Conservation (phyloP, 495 filamentous ascomycete genomes). For the Annulohypoxylon nitens region DNA sequence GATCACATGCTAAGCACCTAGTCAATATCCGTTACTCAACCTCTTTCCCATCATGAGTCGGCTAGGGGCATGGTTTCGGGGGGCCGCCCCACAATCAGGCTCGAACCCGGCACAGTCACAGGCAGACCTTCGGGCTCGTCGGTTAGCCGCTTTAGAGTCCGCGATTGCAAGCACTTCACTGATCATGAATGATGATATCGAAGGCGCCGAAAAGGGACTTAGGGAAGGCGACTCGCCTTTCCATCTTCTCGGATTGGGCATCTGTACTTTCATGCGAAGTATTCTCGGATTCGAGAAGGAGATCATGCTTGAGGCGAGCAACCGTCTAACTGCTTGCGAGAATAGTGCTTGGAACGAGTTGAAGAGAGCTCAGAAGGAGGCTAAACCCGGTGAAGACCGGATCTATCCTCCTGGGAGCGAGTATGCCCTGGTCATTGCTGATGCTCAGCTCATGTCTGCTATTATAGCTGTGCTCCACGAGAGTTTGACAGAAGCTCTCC, state of each 20-base stretch:
- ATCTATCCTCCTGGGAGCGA: conserved; percentile 88
- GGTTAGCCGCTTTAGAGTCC: conserved; percentile 60
- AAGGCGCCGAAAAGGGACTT: conserved; percentile 81
- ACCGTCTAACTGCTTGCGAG: conserved; percentile 82
- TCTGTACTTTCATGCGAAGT: conserved; percentile 86
- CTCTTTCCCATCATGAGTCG: conserved; percentile 45
- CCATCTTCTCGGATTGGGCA: conserved; percentile 86
- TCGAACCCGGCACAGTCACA: conserved; percentile 42
- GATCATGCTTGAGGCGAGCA: conserved; percentile 88
- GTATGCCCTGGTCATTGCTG: conserved; percentile 78
- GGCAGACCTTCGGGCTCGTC: conserved; percentile 45
- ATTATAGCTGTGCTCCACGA: conserved; percentile 92
- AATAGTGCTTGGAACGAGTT: conserved; percentile 80
- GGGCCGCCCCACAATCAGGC: conserved; percentile 42
- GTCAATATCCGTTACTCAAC: not conserved
- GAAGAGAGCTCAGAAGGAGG: conserved; percentile 75
- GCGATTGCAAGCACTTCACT: conserved; percentile 62
- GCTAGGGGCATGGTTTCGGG: conserved; percentile 51
- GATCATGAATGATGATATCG: conserved; percentile 96
- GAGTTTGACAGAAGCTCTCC: conserved; percentile 90
- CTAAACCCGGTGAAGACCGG: conserved; percentile 50
- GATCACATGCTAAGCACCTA: not conserved
- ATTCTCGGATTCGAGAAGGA: conserved; percentile 94
- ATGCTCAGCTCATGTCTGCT: conserved; percentile 89
- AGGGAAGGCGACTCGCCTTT: conserved; percentile 85